Evolutionary conservation across 805 yeast species (phyloP), one percentile per base, ranked within the genome.

Genomic region (Pachysolen tannophilus): DNA sequence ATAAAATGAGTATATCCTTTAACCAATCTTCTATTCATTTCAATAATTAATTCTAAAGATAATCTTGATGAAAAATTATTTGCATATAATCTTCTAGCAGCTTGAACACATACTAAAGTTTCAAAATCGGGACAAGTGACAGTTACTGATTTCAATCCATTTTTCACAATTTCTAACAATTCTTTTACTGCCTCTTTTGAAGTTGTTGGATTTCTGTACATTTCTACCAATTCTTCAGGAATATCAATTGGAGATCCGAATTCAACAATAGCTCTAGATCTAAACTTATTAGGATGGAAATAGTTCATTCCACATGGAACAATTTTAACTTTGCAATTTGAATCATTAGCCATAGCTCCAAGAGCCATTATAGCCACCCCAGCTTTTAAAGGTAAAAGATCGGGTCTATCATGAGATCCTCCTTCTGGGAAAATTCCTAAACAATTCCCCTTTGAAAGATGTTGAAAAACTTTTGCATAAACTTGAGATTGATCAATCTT

Each of bases 291-390:
- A 6, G 96, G 88, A 53, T 86, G 94, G 69, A 90, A 90, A 60
- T 90, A 90, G 58, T 90, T 90, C 85, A 92, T 77, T 14, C 98
- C 98, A 54, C 95, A 86, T 4, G 97, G 97, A 17, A 90, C 94
- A 45, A 90, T 83, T 41, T 75, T 76, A 3, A 90, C 87, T 37
- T 78, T 76, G 26, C 78, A 74, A 28, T 74, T 72, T 0, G 88
- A 82, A 47, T 79, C 70, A 44, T 77, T 70, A 8, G 78, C 80
- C 64, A 84, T 73, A 9, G 97, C 86, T 4, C 98, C 98, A 20
- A 90, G 64, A 0, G 97, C 98, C 97, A 90, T 92, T 37, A 90
- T 82, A 3, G 95, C 97, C 8, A 92, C 96, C 38, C 98, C 98
- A 0, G 97, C 96, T 53, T 92, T 92, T 45, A 90, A 65, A 0